Conservation (phyloP, 2,329 filamentous ascomycete genomes). For the Ophiostoma fasciatum region DNA sequence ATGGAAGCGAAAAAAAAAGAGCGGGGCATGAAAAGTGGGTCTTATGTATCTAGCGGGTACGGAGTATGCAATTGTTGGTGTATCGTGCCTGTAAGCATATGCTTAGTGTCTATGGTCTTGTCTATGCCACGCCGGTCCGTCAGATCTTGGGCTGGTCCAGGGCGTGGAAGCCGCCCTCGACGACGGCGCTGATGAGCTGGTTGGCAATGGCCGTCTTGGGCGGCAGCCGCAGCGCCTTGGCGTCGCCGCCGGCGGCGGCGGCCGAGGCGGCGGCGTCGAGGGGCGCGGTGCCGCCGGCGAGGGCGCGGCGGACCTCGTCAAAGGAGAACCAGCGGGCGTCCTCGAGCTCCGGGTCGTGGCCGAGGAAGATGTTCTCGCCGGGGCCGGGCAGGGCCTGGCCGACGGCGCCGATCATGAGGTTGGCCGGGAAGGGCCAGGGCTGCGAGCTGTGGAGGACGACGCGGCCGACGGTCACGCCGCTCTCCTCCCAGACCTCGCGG, state of each 20-base stretch:
- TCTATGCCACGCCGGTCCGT: too few relatives aligned
- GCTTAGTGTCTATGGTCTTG: too few relatives aligned
- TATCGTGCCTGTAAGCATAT: too few relatives aligned
- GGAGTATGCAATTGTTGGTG: too few relatives aligned
- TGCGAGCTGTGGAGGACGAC: conserved; percentile 75
- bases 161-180: conserved; percentile 59
- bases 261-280: conserved; percentile 49
- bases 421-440: conserved; percentile 77
- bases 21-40: too few relatives aligned
- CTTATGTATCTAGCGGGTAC: too few relatives aligned
- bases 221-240: conserved; percentile 71
- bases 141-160: conserved; percentile 34
- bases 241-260: conserved; percentile 59
- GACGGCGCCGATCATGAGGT: conserved; percentile 76
- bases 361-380: conserved; percentile 67
- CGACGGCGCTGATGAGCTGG: conserved; percentile 67
- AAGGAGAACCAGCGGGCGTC: conserved; percentile 77
- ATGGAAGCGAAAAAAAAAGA: background rate
- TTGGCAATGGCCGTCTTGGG: conserved; percentile 85
- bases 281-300: conserved; percentile 50
- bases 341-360: conserved; percentile 84
- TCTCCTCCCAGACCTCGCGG: conserved; percentile 76
- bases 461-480: conserved; percentile 58
- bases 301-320: conserved; percentile 64
- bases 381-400: conserved; percentile 63